phyloP scores from a whole-genome alignment of 2,329 filamentous ascomycete species.

The Didymella keratinophila region DNA sequence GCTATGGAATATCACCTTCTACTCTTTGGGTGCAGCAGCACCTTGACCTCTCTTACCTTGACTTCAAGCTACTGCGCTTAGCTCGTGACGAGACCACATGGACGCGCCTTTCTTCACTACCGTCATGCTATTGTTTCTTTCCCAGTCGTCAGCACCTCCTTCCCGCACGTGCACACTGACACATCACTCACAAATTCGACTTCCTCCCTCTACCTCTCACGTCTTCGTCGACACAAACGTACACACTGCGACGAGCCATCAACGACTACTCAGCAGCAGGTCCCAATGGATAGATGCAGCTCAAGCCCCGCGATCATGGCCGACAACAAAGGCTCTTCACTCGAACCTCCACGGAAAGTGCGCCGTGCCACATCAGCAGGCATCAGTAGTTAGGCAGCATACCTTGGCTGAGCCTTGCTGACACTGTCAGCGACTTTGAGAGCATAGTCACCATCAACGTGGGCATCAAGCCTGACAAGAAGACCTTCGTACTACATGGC shows the following conservation, averaged over 20 bases:
- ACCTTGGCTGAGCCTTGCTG: not conserved
- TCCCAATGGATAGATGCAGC: not conserved
- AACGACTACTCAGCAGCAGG: not conserved
- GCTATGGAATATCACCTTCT: slow-evolving; percentile 7
- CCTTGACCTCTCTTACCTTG: not conserved
- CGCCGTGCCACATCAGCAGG: slow-evolving; percentile 6
- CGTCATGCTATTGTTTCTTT: not conserved
- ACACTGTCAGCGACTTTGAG: slow-evolving; percentile 7
- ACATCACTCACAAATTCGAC: not conserved
- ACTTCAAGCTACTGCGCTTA: not conserved
- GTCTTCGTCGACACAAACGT: not conserved
- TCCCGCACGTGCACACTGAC: not conserved
- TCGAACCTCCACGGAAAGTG: slow-evolving; percentile 7
- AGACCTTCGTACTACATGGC: slow-evolving; percentile 11
- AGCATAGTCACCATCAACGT: slow-evolving; percentile 5
- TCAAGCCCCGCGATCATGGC: slow-evolving; percentile 1
- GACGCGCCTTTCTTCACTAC: slow-evolving; percentile 4
- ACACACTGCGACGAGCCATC: not conserved
- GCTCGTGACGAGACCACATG: not conserved
- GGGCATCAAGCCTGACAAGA: slow-evolving; percentile 5
- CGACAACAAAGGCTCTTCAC: not conserved
- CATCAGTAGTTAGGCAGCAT: not conserved
- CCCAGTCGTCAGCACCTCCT: not conserved
- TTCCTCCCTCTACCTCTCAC: not conserved
- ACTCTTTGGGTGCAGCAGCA: not conserved